Evolutionary conservation across 2,329 filamentous ascomycete genomes (phyloP).

Genomic region (Trichoderma polysporum): DNA sequence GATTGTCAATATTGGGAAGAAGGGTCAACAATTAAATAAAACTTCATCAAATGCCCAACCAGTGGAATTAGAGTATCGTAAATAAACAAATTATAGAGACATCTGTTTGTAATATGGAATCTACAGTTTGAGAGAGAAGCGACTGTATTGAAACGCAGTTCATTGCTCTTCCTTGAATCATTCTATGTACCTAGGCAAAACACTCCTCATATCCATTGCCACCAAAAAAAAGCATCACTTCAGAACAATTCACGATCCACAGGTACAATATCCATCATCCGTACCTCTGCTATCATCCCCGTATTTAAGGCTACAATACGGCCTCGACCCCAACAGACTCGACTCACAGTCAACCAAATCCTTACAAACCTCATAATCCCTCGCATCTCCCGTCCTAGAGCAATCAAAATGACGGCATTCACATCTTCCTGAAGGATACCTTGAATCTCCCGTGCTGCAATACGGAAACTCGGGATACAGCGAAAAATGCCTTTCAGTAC

Average conservation of each 20-base stretch:
- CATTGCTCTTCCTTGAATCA: too few species aligned
- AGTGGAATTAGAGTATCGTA: neutral
- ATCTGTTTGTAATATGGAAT: neutral
- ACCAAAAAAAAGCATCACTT: too few species aligned
- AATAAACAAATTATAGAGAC: neutral
- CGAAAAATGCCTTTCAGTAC: conserved; percentile 17
- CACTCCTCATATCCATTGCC: too few species aligned
- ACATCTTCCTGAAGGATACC: conserved; percentile 14
- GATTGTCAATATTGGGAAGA: neutral
- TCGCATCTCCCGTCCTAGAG: neutral
- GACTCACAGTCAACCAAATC: conserved; percentile 9
- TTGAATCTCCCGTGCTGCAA: conserved; percentile 16
- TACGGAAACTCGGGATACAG: conserved; percentile 22
- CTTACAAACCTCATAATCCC: conserved; percentile 14
- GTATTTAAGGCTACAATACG: conserved; percentile 15
- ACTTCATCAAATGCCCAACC: neutral
- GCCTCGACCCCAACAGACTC: neutral
- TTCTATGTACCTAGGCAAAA: too few species aligned
- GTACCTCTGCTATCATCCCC: neutral
- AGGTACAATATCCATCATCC: conserved; percentile 22
- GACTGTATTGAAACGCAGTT: neutral
- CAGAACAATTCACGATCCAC: conserved; percentile 7
- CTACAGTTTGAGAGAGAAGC: neutral
- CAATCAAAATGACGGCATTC: conserved; percentile 20
- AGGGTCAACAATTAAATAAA: neutral